Evolutionary conservation across 371 early-diverging fungal species (phyloP).

Genomic region (Choanephora cucurbitarum): DNA sequence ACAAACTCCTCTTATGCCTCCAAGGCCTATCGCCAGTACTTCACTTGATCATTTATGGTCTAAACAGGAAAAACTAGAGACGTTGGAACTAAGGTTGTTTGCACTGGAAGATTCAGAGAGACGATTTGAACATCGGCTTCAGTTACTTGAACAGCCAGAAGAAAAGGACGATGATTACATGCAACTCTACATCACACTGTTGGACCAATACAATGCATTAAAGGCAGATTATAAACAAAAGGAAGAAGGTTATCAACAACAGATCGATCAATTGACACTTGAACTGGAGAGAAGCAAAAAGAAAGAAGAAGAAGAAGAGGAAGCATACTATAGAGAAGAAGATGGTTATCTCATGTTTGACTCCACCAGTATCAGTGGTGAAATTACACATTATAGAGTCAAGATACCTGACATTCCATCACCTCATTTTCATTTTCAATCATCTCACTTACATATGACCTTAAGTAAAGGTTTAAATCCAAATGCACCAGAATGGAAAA

Average conservation of each 20-base stretch:
- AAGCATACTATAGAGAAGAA: slow-evolving; percentile 30
- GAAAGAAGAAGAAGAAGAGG: slow-evolving; percentile 9
- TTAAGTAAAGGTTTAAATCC: slow-evolving; percentile 39
- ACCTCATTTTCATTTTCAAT: slow-evolving; percentile 23
- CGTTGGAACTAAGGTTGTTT: slow-evolving; percentile 11
- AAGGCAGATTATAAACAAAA: slow-evolving; percentile 13
- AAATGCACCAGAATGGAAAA: slow-evolving; percentile 41
- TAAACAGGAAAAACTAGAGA: slow-evolving; percentile 13
- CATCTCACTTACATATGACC: slow-evolving; percentile 19
- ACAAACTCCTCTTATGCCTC: too few relatives aligned
- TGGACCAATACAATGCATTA: slow-evolving; percentile 9
- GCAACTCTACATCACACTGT: slow-evolving; percentile 2
- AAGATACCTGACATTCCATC: too few relatives aligned
- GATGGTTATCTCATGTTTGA: slow-evolving; percentile 39
- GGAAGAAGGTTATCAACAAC: slow-evolving; percentile 8
- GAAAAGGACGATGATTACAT: slow-evolving; percentile 1
- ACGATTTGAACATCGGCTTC: slow-evolving; percentile 23
- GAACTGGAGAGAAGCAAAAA: slow-evolving; percentile 17
- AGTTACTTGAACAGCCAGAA: slow-evolving; percentile 11
- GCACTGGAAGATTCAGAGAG: slow-evolving; percentile 16
- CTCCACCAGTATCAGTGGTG: slow-evolving; percentile 33
- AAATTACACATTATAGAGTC: slow-evolving; percentile 36
- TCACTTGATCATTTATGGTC: slow-evolving; percentile 19
- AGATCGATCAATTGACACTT: slow-evolving; percentile 9
- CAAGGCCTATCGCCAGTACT: slow-evolving; percentile 4